Conservation (phyloP, 805 yeast species). For the Yamadazyma insecticola region DNA sequence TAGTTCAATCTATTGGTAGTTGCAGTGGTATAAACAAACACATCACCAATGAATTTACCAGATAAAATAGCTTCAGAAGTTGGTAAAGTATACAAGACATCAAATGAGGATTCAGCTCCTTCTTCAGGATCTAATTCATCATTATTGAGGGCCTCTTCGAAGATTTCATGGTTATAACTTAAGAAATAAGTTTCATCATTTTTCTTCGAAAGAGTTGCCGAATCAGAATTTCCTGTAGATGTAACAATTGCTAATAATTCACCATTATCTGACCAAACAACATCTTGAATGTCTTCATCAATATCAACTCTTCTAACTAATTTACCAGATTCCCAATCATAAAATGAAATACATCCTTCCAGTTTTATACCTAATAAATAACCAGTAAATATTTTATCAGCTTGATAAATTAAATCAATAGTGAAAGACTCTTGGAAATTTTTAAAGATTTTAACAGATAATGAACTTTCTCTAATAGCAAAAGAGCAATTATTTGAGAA, state of each 20-base stretch:
- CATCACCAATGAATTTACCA: constrained; percentile 97
- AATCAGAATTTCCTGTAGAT: constrained; percentile 14
- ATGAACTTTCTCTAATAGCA: constrained; percentile 72
- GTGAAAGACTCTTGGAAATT: constrained; percentile 78
- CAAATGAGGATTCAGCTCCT: constrained; percentile 85
- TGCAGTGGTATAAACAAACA: constrained; percentile 83
- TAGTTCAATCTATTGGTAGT: constrained; percentile 83
- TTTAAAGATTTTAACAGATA: constrained; percentile 66
- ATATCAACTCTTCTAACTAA: constrained; percentile 88
- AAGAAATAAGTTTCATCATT: constrained; percentile 72
- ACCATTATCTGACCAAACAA: constrained; percentile 92
- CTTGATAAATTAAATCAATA: constrained; percentile 63
- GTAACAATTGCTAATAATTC: constrained; percentile 74
- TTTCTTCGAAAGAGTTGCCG: constrained; percentile 12
- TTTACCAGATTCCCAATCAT: constrained; percentile 88
- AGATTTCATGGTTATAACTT: constrained; percentile 63
- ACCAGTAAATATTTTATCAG: constrained; percentile 84
- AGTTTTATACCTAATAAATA: constrained; percentile 81
- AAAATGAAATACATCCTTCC: constrained; percentile 80
- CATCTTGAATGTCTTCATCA: constrained; percentile 63
- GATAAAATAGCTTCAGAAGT: constrained; percentile 69
- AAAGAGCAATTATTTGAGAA: constrained; percentile 58
- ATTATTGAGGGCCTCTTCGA: constrained; percentile 55
- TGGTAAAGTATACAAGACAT: constrained; percentile 73
- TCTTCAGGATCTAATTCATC: constrained; percentile 70